Evolutionary conservation across 2,329 filamentous ascomycete genomes (phyloP), one percentile per base, ranked within the genome.

Genomic region (Teratosphaeria epicoccoides): DNA sequence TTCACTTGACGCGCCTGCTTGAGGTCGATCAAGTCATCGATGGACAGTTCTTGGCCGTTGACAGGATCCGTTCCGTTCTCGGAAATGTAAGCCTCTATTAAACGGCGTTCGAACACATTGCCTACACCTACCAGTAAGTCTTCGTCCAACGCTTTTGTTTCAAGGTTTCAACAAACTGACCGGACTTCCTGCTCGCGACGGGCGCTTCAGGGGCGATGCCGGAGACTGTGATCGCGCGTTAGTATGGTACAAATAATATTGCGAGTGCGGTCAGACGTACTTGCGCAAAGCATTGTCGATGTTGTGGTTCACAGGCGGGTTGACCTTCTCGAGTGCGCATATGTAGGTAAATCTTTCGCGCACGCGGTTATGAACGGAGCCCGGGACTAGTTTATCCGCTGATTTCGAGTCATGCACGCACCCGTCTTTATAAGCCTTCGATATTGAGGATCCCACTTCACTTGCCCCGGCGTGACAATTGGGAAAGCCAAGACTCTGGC

Each of bases 121-220:
- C 91, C 88, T 88, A 66, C 54, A 63, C 58, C 57, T 60, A 61
- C 59, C 44, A 52, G 63, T 65, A 59, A 65, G 63, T 57, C 47
- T 51, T 47, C 51, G 50, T 43, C 24, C 57, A 28, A 20, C 73
- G 66, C 45, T 24, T 43, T 44, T 47, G 55, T 50, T 29, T 49
- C 33, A 45, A 47, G 43, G 55, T 52, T 24, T 46, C 26, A 24
- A 10, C n/a, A 20, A 43, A 63, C 82, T 63, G 76, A 89, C 88
- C 90, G 66, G 88, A 94, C 75, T 96, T 95, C 71, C 87, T 85
- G 66, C 93, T 98, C 66, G 89, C 87, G 61, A 97, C 91, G 51
- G 93, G 90, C 73, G 89, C 85, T 74, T 95, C 87, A 59, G 93
- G 91, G 74, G 88, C 84, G 80, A 96, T 91, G 73, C 93, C 93